Evolutionary conservation across 1,284 basidiomycete genomes (phyloP).

Genomic region (Ustilago sp.): DNA sequence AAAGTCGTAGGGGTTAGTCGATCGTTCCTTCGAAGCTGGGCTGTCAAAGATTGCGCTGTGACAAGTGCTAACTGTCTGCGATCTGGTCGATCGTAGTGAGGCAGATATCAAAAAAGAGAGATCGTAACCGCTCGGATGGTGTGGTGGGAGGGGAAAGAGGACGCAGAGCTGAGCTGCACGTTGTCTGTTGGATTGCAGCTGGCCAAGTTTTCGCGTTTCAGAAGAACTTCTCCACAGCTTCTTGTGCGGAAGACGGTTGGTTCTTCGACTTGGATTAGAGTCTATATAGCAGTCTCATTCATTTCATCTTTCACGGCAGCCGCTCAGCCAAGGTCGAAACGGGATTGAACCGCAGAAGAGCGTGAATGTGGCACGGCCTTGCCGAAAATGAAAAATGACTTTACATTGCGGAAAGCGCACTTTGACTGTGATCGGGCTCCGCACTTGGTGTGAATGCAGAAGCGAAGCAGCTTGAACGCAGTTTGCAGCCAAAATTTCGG

Average conservation of each 20-base stretch:
- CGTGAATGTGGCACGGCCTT: slow-evolving; percentile 1
- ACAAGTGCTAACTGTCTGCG: no score
- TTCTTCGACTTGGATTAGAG: background rate
- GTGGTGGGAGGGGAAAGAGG: slow-evolving; percentile 14
- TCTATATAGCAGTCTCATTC: slow-evolving; percentile 15
- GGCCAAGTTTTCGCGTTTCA: slow-evolving; percentile 8
- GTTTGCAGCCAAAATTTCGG: background rate
- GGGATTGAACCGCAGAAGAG: background rate
- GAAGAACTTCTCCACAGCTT: slow-evolving; percentile 13
- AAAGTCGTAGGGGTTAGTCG: background rate
- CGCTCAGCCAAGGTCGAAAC: no score
- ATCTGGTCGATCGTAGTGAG: background rate
- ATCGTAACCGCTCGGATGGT: background rate
- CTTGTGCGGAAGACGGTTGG: background rate
- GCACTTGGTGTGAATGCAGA: slow-evolving; percentile 1
- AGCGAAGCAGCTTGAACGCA: background rate
- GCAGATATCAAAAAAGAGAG: background rate
- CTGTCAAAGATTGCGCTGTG: background rate
- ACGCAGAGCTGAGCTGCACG: slow-evolving; percentile 4
- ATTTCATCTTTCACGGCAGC: background rate
- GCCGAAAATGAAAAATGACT: background rate
- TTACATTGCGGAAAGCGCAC: slow-evolving; percentile 1
- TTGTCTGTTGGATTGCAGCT: background rate
- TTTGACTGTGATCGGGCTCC: slow-evolving; percentile 22
- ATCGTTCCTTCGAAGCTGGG: background rate